A percentile compares a stretch with the other conserved stretches of the same genome.
Evolutionary conservation across 1,139 yeast genomes (phyloP).

Genomic region (Diutina siamensis): DNA sequence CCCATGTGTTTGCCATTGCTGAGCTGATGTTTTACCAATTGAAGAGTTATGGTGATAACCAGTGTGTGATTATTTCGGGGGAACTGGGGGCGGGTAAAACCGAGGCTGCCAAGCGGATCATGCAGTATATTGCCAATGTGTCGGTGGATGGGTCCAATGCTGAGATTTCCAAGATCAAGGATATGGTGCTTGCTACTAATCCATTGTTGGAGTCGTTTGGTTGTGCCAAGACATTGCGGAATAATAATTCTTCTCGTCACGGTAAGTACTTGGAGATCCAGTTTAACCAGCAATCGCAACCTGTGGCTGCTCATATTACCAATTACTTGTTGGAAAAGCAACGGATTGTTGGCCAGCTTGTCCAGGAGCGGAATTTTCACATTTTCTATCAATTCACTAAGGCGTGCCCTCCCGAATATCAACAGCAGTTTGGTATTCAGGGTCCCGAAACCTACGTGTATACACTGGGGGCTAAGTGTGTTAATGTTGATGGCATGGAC

Average conservation of each 20-base stretch:
- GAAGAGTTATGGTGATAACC: constrained; percentile 90
- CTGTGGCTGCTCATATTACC: constrained; percentile 92
- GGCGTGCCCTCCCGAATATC: constrained; percentile 75
- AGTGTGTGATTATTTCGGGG: constrained; percentile 96
- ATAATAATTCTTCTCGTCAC: constrained; percentile 93
- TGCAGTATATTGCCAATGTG: constrained; percentile 96
- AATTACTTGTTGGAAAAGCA: constrained; percentile 91
- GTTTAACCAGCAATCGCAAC: constrained; percentile 66
- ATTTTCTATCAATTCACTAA: constrained; percentile 94
- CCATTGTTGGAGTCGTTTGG: constrained; percentile 96
- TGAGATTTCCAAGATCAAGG: constrained; percentile 71
- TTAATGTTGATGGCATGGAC: constrained; percentile 76
- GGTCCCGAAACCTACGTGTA: constrained; percentile 87
- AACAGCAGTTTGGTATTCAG: constrained; percentile 80
- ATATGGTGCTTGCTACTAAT: constrained; percentile 96
- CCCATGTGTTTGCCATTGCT: constrained; percentile 97
- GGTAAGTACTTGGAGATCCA: constrained; percentile 93
- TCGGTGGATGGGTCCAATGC: constrained; percentile 23
- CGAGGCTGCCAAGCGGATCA: constrained; percentile 95
- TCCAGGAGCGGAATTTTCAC: constrained; percentile 91
- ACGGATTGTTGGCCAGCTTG: constrained; percentile 88
- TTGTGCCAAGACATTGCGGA: constrained; percentile 94
- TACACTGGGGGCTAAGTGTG: constrained; percentile 80
- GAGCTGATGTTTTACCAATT: constrained; percentile 93
- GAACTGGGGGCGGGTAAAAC: constrained; percentile 99